Evolutionary conservation across 768 basidiomycete species (phyloP).

Genomic region (Cyathus striatus): DNA sequence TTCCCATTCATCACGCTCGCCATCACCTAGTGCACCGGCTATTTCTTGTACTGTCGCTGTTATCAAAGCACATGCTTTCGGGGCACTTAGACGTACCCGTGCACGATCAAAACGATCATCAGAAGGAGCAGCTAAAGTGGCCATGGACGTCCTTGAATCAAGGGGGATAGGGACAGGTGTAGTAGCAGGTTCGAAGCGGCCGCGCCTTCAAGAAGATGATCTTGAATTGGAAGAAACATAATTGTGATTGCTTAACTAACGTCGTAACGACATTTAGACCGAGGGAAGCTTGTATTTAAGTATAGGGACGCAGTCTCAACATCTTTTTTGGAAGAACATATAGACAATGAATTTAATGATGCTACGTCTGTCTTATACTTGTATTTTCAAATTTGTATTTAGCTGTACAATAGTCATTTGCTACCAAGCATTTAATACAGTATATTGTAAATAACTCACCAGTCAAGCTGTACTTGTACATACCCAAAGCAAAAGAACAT

Average conservation of each 20-base stretch:
- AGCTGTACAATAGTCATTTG: conserved; percentile 13
- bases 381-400: conserved; percentile 11
- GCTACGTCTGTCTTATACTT: conserved; percentile 14
- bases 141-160: conserved; percentile 77
- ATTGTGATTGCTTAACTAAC: too few relatives aligned
- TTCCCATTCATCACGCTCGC: conserved; percentile 45
- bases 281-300: too few relatives aligned
- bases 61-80: conserved; percentile 88
- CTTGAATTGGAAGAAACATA: conserved; percentile 20
- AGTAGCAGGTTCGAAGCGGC: conserved; percentile 37
- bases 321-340: conserved; percentile 10
- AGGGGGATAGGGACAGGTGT: conserved; percentile 58
- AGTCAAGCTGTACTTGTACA: too few relatives aligned
- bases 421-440: background rate
- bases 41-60: conserved; percentile 82
- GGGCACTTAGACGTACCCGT: conserved; percentile 75
- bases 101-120: conserved; percentile 67
- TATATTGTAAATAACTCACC: too few relatives aligned
- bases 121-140: conserved; percentile 67
- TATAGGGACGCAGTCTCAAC: too few relatives aligned
- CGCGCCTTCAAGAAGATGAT: conserved; percentile 52
- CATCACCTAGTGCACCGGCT: conserved; percentile 37
- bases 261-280: too few relatives aligned
- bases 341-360: conserved; percentile 7
- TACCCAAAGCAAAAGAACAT: too few relatives aligned